These are phyloP conservation scores for Botryotinia globosa DNA, from an alignment of 2,329 filamentous ascomycete species.

Conservation along the genomic window DNA sequence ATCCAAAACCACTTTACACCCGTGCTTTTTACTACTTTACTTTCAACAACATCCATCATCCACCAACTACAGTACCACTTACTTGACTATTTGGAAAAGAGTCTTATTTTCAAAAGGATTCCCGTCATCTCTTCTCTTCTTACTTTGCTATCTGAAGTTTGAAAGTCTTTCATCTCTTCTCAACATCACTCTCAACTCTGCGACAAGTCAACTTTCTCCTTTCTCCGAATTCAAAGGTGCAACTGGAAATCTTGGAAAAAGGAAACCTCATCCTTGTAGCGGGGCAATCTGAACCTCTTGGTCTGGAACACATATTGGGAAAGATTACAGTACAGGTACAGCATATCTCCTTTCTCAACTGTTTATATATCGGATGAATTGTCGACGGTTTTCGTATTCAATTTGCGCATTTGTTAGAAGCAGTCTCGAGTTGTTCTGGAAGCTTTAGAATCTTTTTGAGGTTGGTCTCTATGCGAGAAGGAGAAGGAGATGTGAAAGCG, in stretches of 20 bases:
- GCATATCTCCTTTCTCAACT: neutral
- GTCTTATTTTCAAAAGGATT: neutral
- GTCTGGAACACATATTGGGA: constrained; percentile 16
- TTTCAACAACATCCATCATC: neutral
- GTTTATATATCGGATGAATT: neutral
- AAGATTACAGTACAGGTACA: constrained; percentile 16
- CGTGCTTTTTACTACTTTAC: neutral
- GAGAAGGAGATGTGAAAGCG: neutral
- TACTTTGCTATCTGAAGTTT: neutral
- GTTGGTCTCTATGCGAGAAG: neutral
- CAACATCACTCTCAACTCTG: neutral
- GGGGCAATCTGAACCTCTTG: constrained; percentile 13
- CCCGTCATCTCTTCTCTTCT: neutral
- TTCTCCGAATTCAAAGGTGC: neutral
- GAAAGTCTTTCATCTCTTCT: neutral
- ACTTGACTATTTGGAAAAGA: neutral
- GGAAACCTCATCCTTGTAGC: constrained; percentile 18
- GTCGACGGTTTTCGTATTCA: neutral
- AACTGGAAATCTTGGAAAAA: neutral
- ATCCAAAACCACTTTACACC: neutral
- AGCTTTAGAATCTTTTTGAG: constrained; percentile 19
- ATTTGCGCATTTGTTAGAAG: neutral
- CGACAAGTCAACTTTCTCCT: neutral
- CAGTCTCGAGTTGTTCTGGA: constrained; percentile 20
- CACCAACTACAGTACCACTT: neutral